Base-by-base conservation (phyloP, 2,329 filamentous ascomycete species). In the Ilyonectria robusta region DNA sequence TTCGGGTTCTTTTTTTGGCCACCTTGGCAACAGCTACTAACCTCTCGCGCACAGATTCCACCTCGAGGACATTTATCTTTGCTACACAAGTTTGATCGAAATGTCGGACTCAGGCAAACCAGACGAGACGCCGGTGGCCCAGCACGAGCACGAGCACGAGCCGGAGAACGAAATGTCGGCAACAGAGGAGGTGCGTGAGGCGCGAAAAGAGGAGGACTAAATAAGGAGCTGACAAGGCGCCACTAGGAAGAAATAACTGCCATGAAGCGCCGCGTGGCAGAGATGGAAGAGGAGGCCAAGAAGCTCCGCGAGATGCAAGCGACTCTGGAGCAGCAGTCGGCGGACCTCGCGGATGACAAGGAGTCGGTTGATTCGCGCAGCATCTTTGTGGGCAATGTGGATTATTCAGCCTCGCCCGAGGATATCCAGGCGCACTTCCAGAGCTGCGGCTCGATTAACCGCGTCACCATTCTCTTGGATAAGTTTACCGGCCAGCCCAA, bases 401-500 rank as follows among this genome's bases (percentile, higher is more conserved):
- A 99, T 83, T 99, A 99, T 82, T 95, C 94, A 69, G 95, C 95
- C 23, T 97, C 94, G 31, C 96, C 96, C 2, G 96, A 99, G 83
- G 96, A 99, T 85, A 77, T 99, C 66, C 96, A 99, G 85, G 94
- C 94, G 66, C 96, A 99, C 79, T 99, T 99, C 84, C 94, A 97
- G 86, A 97, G 92, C 85, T 97, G 94, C 77, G 96, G 96, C 67
- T 94, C 93, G 73, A 99, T 99, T 86, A 99, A 99, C 83, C 92
- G 96, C 68, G 96, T 99, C 66, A 99, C 96, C 1, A 99, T 99
- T 73, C 85, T 99, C 74, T 85, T 99, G 75, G 96, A 99, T 85
- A 99, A 99, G 85, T 98, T 98, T 79, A 97, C 95, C 11, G 96
- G 96, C 71, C 95, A 98, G 86, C 96, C 96, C n/a, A 99, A 99